These are phyloP conservation scores for Claviceps paspali DNA, from an alignment of 2,329 filamentous ascomycete species.

Conservation along the genomic window DNA sequence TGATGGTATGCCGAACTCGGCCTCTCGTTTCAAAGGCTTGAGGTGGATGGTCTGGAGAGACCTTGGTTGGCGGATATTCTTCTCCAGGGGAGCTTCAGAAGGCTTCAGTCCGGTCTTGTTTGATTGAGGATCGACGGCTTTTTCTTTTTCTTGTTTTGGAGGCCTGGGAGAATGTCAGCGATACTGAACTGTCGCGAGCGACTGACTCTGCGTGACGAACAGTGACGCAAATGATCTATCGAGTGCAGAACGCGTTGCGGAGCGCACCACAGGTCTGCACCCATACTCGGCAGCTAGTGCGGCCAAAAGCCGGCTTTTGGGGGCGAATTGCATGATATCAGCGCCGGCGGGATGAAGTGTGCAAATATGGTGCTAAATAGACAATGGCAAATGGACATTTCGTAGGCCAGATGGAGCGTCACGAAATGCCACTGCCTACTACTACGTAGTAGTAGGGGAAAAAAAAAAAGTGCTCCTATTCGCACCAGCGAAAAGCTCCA, in stretches of 20 bases:
- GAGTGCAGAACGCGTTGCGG: neutral
- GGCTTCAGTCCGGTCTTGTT: neutral
- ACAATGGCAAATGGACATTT: neutral
- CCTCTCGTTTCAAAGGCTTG: slow-evolving; percentile 60
- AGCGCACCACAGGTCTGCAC: neutral
- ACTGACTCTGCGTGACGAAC: neutral
- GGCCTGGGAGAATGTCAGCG: neutral
- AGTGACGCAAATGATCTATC: neutral
- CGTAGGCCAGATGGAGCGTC: too few species aligned
- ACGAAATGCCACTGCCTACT: too few species aligned
- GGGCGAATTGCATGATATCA: neutral
- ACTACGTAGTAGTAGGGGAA: too few species aligned
- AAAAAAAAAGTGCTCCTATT: too few species aligned
- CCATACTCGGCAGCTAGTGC: neutral
- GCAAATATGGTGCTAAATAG: neutral
- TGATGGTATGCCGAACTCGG: slow-evolving; percentile 62
- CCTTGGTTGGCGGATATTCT: slow-evolving; percentile 47
- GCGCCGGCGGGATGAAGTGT: too few species aligned
- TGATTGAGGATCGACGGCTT: neutral
- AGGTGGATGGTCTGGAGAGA: slow-evolving; percentile 77
- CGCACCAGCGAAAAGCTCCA: too few species aligned
- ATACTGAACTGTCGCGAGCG: neutral
- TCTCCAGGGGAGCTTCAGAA: neutral
- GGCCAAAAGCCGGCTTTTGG: neutral
- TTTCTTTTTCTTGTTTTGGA: neutral